Evolutionary conservation across 208 protist genomes (phyloP), one percentile per base, ranked within the genome.

Genomic region (Leishmania lainsoni): DNA sequence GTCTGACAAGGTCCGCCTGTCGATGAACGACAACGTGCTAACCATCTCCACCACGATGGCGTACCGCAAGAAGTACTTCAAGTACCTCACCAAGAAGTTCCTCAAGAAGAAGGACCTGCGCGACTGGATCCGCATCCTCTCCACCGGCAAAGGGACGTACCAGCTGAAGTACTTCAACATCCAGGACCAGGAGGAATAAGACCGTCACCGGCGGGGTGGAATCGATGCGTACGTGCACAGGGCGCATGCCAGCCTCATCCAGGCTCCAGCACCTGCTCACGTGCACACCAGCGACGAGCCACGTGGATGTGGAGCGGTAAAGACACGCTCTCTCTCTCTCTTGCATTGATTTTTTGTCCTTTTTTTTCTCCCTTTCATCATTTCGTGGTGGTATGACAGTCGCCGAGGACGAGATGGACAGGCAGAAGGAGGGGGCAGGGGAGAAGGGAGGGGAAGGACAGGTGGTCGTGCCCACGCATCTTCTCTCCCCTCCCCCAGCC

Each of bases 61-160:
- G 58, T 99, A 99, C 96, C 96, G 96, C 89, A 99, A 99, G 97
- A 96, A 99, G 89, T 99, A 99, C 95, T 94, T 99, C 83, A 99
- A 99, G 95, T 99, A 99, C 91, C 91, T 99, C 56, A 98, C 98
- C 59, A 99, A 99, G 97, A 99, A 99, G 94, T 99, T 98, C 94
- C 92, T 99, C 77, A 99, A 99, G 96, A 99, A 99, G 95, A 96
- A 99, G 90, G 91, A 99, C 81, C 94, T 99, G 75, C 95, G 98
- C 81, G 99, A 99, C 84, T 99, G 94, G 93, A 94, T 99, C 74
- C 97, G 97, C 84, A 98, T 99, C 81, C 93, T 99, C 61, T 88
- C 99, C 72, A 98, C 92, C 81, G 95, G 90, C 83, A 99, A 99
- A 92, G 89, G 94, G 83, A 95, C 89, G 73, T 99, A 99, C 94